Base-by-base conservation (phyloP, 345 rosid species). In the Eutrema yunnanense region DNA sequence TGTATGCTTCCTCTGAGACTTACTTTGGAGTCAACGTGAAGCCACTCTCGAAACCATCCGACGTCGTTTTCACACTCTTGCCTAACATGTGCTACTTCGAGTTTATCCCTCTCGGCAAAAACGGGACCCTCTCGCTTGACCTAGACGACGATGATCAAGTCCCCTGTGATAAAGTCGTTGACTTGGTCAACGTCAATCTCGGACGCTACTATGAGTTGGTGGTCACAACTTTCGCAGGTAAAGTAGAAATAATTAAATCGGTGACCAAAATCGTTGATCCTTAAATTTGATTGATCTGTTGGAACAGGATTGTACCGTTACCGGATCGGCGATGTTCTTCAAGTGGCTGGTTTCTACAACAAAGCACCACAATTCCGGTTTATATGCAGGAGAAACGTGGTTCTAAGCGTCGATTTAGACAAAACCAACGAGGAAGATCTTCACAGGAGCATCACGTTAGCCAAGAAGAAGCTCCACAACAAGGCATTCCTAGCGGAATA, bases 1-100 rank as follows among this genome's bases (percentile, higher is more conserved):
- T 93, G 98, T 92, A 90, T 78, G 97, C 90, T 42, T 92, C 98
- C 34, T 92, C 98, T 9, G 98, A 92, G 79, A 88, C 97, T 72
- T 92, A 82, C 81, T 87, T 90, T 46, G 97, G 98, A 16, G 86
- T 93, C 79, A 93, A 93, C 73, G 78, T 90, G 27, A 81, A 83
- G 55, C 98, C 97, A n/a, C 78, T 90, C 10, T 78, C 94, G 62
- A 72, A 82, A 26, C 98, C 98, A 32, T 78, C 80, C 2, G 94
- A 90, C 58, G 98, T 93, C 46, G 88, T 96, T 34, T 93, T 90
- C 81, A 93, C 97, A 11, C 90, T 93, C 69, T 75, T 93, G 46
- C 94, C 98, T 0, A 90, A 90, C 58, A 90, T 93, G 98, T 96
- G 92, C 72, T 93, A 83, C 74, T 90, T 87, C 44, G 98, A 93